Percentiles rank a stretch among this genome's conserved stretches.
Evolutionary conservation across 2,329 filamentous ascomycete species (phyloP).

Genomic region (Neopestalotiopsis rosae): DNA sequence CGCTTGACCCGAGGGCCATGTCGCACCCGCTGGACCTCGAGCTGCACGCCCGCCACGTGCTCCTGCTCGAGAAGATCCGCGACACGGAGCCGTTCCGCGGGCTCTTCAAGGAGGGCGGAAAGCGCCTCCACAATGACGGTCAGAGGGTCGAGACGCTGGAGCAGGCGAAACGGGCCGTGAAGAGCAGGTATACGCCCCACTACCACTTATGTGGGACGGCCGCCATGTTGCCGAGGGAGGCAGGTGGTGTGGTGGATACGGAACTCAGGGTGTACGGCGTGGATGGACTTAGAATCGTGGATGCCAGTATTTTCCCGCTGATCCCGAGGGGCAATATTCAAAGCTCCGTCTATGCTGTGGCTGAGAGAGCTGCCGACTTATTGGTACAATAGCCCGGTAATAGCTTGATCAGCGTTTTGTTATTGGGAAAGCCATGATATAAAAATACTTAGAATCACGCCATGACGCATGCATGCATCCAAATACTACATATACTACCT

Average conservation of each 20-base stretch:
- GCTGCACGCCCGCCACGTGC: constrained; percentile 48
- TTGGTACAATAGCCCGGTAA: constrained; percentile 21
- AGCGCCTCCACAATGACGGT: constrained; percentile 33
- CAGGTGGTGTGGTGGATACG: constrained; percentile 25
- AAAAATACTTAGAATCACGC: too few species aligned
- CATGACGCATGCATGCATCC: too few species aligned
- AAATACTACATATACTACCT: too few species aligned
- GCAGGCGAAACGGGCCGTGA: constrained; percentile 41
- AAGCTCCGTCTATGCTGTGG: constrained; percentile 26
- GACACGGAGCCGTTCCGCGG: constrained; percentile 45
- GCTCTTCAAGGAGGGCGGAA: constrained; percentile 46
- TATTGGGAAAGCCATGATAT: too few species aligned
- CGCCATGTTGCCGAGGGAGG: constrained; percentile 27
- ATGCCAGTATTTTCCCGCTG: constrained; percentile 27
- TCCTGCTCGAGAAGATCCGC: constrained; percentile 42
- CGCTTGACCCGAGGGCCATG: constrained; percentile 62
- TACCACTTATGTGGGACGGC: constrained; percentile 58
- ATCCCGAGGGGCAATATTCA: constrained; percentile 23
- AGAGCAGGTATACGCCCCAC: constrained; percentile 38
- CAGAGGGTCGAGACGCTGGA: constrained; percentile 38
- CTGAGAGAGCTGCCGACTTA: constrained; percentile 26
- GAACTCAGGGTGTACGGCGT: constrained; percentile 23
- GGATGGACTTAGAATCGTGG: constrained; percentile 23
- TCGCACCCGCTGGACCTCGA: constrained; percentile 62
- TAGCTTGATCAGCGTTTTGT: not conserved